Conservation (phyloP, 2,329 filamentous ascomycete species). For the Talaromyces funiculosus region DNA sequence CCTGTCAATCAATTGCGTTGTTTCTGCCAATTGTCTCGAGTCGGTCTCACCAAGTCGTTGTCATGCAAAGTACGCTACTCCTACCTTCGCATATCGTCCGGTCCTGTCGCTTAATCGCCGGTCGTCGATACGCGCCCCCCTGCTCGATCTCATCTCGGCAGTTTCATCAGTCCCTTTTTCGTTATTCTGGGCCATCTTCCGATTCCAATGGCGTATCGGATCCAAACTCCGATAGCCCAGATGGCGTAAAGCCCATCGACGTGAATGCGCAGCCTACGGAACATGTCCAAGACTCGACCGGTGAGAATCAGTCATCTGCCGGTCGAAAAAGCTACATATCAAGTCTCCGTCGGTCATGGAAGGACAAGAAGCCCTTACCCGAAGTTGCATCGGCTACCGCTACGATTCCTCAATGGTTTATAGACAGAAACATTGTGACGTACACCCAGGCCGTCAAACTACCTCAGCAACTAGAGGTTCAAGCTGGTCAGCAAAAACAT, state of each 20-base stretch:
- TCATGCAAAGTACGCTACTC: conserved; percentile 36
- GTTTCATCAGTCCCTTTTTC: conserved; percentile 30
- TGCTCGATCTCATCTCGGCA: conserved; percentile 22
- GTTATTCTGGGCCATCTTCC: conserved; percentile 24
- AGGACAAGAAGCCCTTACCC: conserved; percentile 26
- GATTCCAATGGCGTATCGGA: conserved; percentile 25
- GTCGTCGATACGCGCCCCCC: conserved; percentile 29
- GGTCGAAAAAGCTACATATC: conserved; percentile 33
- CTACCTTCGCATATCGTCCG: conserved; percentile 26
- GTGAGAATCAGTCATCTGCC: conserved; percentile 17
- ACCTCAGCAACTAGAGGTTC: not conserved
- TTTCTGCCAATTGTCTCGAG: conserved; percentile 20
- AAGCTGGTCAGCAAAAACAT: not conserved
- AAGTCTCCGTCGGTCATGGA: conserved; percentile 34
- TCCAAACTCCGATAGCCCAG: conserved; percentile 19
- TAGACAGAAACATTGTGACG: conserved; percentile 29
- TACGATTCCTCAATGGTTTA: conserved; percentile 35
- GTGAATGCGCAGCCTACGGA: conserved; percentile 10
- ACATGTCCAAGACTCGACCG: not conserved
- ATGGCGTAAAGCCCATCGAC: conserved; percentile 15
- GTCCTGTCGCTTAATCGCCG: conserved; percentile 34
- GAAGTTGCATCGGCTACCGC: conserved; percentile 19
- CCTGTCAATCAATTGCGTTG: conserved; percentile 8
- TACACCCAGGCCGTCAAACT: conserved; percentile 10
- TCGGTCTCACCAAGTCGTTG: conserved; percentile 28